A percentile compares a stretch with the other conserved stretches of the same genome.
Evolutionary conservation across 768 basidiomycete genomes (phyloP).

Genomic region (Fomitopsis pulvina): DNA sequence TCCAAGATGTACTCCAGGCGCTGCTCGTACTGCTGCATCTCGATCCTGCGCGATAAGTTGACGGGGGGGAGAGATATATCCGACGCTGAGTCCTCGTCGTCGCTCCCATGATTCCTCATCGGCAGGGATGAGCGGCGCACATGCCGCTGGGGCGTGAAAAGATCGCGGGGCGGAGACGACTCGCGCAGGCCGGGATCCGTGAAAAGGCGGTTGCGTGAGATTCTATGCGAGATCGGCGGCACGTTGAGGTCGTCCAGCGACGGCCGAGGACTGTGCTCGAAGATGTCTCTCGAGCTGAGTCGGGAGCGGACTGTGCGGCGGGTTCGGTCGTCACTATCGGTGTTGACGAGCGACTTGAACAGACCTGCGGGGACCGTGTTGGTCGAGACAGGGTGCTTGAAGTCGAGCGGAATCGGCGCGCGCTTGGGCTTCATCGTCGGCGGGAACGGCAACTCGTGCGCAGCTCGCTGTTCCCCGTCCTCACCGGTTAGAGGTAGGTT

Average conservation of each 20-base stretch:
- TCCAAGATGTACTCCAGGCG: slow-evolving; percentile 60
- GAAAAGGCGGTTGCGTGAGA: slow-evolving; percentile 46
- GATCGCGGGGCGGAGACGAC: slow-evolving; percentile 26
- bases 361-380: slow-evolving; percentile 82
- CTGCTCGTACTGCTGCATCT: slow-evolving; percentile 52
- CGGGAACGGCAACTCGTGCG: slow-evolving; percentile 27
- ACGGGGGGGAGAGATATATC: slow-evolving; percentile 37
- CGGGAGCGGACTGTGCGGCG: slow-evolving; percentile 70
- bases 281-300: slow-evolving; percentile 66
- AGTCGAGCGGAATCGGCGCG: slow-evolving; percentile 76
- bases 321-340: slow-evolving; percentile 53
- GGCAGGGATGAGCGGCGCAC: slow-evolving; percentile 29
- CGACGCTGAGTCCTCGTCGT: slow-evolving; percentile 37
- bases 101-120: slow-evolving; percentile 35
- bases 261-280: slow-evolving; percentile 49
- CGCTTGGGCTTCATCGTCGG: slow-evolving; percentile 42
- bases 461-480: slow-evolving; percentile 4
- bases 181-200: slow-evolving; percentile 48
- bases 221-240: slow-evolving; percentile 58
- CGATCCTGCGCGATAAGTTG: slow-evolving; percentile 51
- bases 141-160: slow-evolving; percentile 32
- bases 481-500: slow-evolving; percentile 1
- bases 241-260: slow-evolving; percentile 76
- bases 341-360: slow-evolving; percentile 70
- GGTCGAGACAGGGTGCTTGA: slow-evolving; percentile 53